These are phyloP conservation scores for Boletus rex-veris DNA, from an alignment of 768 basidiomycete genomes.

Conservation along the genomic window DNA sequence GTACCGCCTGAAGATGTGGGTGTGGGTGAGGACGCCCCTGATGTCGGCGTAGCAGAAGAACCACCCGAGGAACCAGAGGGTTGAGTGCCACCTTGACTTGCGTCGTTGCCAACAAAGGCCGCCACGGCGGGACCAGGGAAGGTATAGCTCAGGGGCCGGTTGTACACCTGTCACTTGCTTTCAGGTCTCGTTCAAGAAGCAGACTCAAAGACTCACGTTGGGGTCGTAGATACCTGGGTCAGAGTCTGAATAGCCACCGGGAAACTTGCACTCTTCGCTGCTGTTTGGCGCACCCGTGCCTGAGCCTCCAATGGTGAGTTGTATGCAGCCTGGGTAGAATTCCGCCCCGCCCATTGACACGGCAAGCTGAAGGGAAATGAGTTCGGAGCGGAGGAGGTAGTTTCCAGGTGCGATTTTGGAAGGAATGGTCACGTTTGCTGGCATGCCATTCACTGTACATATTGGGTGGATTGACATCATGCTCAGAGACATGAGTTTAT, in stretches of 20 bases:
- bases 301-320: constrained; percentile 29
- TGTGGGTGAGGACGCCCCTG: constrained; percentile 12
- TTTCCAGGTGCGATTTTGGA: constrained; percentile 56
- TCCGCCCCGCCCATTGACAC: constrained; percentile 50
- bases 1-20: constrained; percentile 16
- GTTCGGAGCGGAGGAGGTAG: constrained; percentile 75
- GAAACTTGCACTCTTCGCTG: constrained; percentile 50
- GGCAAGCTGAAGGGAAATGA: constrained; percentile 75
- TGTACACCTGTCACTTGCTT: constrained; percentile 22
- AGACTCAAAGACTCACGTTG: constrained; percentile 28
- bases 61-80: constrained; percentile 18
- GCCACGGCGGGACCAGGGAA: constrained; percentile 56
- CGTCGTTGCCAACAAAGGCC: constrained; percentile 32
- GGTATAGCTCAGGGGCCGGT: constrained; percentile 35
- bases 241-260: constrained; percentile 65
- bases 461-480: neutral
- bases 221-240: constrained; percentile 68
- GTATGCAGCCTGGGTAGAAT: constrained; percentile 32
- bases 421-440: constrained; percentile 45
- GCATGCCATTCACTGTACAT: constrained; percentile 33
- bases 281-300: constrained; percentile 18
- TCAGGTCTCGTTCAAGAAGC: neutral
- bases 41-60: constrained; percentile 13
- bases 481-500: neutral
- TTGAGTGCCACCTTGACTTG: constrained; percentile 17